Conservation (phyloP, 805 yeast species). For the Sugiyamaella boreocaroliniensis region DNA sequence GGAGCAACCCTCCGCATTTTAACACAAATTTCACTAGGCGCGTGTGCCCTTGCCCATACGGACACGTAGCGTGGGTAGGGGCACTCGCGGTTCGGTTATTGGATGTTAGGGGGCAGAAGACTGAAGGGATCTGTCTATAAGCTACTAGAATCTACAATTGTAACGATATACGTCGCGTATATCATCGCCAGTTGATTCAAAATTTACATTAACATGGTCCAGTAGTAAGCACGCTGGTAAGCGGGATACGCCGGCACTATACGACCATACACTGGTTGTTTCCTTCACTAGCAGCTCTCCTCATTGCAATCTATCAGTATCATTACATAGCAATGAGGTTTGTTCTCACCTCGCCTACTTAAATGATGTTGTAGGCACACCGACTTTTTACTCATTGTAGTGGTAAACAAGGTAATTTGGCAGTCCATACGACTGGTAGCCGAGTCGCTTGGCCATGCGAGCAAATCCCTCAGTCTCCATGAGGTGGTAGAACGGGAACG, state of each 20-base stretch:
- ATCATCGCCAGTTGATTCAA: too few relatives aligned
- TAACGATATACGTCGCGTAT: too few relatives aligned
- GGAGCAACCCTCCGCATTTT: neutral
- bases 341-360: too few relatives aligned
- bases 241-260: neutral
- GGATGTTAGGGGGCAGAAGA: too few relatives aligned
- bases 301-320: too few relatives aligned
- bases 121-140: too few relatives aligned
- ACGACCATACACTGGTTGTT: neutral
- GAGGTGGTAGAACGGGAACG: constrained; percentile 93
- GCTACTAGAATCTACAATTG: too few relatives aligned
- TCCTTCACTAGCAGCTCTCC: too few relatives aligned
- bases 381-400: constrained; percentile 52
- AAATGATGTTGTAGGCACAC: too few relatives aligned
- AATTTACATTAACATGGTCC: too few relatives aligned
- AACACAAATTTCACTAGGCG: neutral
- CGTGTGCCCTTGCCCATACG: neutral
- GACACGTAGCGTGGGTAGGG: neutral
- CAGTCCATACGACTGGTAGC: constrained; percentile 84
- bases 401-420: constrained; percentile 94
- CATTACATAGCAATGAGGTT: too few relatives aligned
- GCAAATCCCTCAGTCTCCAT: constrained; percentile 97
- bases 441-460: constrained; percentile 91
- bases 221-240: too few relatives aligned
- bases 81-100: neutral